A percentile compares a stretch with the other conserved stretches of the same genome.
phyloP scores from a whole-genome alignment of 1,284 basidiomycete species.

The Ganoderma lucidum region DNA sequence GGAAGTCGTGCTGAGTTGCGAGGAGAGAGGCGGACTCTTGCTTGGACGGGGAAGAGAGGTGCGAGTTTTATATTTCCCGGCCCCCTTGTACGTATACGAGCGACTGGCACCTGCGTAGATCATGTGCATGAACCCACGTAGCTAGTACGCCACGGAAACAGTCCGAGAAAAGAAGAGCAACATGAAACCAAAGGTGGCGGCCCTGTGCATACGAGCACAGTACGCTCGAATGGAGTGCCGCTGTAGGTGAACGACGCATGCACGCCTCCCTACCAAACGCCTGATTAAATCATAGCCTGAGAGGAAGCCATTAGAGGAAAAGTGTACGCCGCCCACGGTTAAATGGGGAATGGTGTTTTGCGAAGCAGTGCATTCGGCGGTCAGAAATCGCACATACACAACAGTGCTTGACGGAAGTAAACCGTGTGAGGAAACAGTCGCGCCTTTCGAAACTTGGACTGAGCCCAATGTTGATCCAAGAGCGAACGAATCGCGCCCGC shows the following conservation, averaged over 20 bases:
- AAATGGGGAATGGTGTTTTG: neutral
- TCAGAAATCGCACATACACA: neutral
- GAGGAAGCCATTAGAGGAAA: neutral
- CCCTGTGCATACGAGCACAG: neutral
- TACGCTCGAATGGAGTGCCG: neutral
- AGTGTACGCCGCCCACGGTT: neutral
- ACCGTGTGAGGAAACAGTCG: neutral
- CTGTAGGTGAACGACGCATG: neutral
- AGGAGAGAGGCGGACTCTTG: neutral
- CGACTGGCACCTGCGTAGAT: neutral
- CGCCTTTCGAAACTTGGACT: neutral
- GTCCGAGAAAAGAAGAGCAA: neutral
- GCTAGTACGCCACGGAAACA: neutral
- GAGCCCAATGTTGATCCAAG: neutral
- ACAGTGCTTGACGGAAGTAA: neutral
- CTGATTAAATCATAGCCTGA: neutral
- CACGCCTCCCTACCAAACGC: neutral
- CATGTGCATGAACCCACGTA: neutral
- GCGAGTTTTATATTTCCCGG: neutral
- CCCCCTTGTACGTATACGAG: neutral
- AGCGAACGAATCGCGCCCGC: neutral
- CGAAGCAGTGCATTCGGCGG: neutral
- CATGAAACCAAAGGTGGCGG: neutral
- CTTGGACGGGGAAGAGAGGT: neutral
- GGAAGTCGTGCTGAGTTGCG: neutral